Evolutionary conservation across 1,139 yeast genomes (phyloP), one percentile per base, ranked within the genome.

Genomic region (Pneumocystis carinii): DNA sequence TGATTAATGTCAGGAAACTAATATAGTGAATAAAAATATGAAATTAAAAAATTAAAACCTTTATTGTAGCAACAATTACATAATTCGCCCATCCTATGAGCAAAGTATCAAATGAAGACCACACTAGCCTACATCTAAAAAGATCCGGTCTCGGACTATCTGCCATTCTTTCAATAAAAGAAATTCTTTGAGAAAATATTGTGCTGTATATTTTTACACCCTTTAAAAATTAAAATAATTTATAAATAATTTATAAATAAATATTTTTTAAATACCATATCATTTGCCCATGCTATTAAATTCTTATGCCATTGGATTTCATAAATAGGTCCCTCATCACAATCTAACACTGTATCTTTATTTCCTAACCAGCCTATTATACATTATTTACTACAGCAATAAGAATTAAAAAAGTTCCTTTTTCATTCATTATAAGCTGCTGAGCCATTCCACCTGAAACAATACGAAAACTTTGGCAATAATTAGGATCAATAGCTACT

Each of bases 401-500:
- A 24, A 14, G 27, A 19, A 10, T 19, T 29, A 8, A 48, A 48
- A 24, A 3, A 8, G 15, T 48, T 19, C 55, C 55, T 66, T 84
- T 79, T 60, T 85, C 86, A 0, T 95, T 85, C 63, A 84, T 75
- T 0, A 87, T 75, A 0, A 92, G 85, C 64, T 87, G 83, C 0
- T 97, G 97, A 17, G 92, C 86, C 78, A 86, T 89, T 0, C 97
- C 97, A 2, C 97, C 97, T 53, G 90, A 85, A 0, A 88, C 78
- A 35, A 68, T 56, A 19, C 66, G 62, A 64, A 83, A 81, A 0
- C 84, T 79, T 14, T 77, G 78, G 59, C 73, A 72, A 72, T 87
- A 92, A 66, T 85, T 82, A 24, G 83, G 82, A 68, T 88, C 95
- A 5, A 94, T 73, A 0, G 90, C 86, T 2, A 92, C 94, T 0